Evolutionary conservation across 345 rosid species (phyloP), one percentile per base, ranked within the genome.

Genomic region (Heritiera littoralis): DNA sequence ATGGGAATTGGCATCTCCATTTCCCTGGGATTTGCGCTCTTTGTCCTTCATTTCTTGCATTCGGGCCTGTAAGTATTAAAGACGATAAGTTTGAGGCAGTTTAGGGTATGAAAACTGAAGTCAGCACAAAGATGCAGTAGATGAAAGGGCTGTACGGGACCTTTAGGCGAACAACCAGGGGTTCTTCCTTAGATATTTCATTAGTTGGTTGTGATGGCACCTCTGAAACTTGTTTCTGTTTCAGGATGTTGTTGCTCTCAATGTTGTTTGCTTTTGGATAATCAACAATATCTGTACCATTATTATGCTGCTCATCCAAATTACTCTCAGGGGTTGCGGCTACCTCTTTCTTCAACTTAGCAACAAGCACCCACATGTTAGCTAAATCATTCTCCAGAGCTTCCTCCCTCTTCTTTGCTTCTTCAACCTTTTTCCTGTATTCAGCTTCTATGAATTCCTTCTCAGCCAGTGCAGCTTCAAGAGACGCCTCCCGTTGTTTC

Each of bases 291-390:
- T 81, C 86, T 6, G 64, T 67, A 41, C 79, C 88, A 51, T 82
- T 84, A 49, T 48, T 3, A 46, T 81, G 70, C 69, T 89, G 87
- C 79, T 83, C 92, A 40, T 85, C 85, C 15, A 78, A 78, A 81
- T 80, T 87, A 81, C 84, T 68, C 80, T 85, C 93, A 28, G 90
- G 82, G 78, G 82, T 69, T 38, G 81, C 86, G 72, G 89, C 89
- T 61, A 88, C 93, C 1, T 89, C 97, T 85, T 90, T 96, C 89
- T 96, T 96, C 78, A 96, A 87, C 87, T 92, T 94, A 45, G 99
- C 99, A 84, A 96, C 99, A 86, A 96, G 97, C 67, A 94, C 98
- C 99, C 99, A 94, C 99, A 96, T 96, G 83, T 92, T 94, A 55
- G 99, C 98, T 74, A 96, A 83, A 87, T 96, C 99, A 78, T 92